These are phyloP conservation scores for Coemansia sp. DNA, from an alignment of 192 early-diverging fungal species.

Conservation along the genomic window DNA sequence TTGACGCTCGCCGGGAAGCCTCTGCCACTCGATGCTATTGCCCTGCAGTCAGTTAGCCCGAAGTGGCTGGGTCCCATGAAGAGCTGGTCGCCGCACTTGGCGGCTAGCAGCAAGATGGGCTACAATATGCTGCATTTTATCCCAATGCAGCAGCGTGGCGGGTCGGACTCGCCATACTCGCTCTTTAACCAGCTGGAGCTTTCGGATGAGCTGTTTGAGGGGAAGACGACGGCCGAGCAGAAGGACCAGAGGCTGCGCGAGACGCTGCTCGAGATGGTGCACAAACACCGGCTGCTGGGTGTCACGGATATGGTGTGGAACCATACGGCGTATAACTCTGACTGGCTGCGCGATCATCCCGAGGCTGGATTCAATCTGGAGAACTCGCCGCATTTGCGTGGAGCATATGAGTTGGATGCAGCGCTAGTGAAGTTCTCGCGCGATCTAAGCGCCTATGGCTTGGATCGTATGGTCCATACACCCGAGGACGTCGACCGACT, in stretches of 20 bases:
- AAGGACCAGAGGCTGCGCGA: constrained; percentile 66
- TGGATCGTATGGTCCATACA: constrained; percentile 59
- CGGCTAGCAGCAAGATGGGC: constrained; percentile 67
- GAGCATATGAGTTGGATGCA: constrained; percentile 93
- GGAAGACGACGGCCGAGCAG: constrained; percentile 47
- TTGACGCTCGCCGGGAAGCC: constrained; percentile 58
- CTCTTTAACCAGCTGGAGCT: constrained; percentile 93
- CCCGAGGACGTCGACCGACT: constrained; percentile 66
- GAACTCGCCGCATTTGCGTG: constrained; percentile 89
- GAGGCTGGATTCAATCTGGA: constrained; percentile 95
- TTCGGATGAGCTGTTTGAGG: constrained; percentile 81
- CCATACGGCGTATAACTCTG: constrained; percentile 92
- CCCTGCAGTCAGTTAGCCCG: constrained; percentile 87
- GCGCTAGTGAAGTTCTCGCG: constrained; percentile 71
- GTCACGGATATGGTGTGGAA: constrained; percentile 98
- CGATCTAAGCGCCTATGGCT: constrained; percentile 54
- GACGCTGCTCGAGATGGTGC: constrained; percentile 56
- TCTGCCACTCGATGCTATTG: constrained; percentile 85
- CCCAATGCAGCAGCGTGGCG: constrained; percentile 85
- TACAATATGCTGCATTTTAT: constrained; percentile 99
- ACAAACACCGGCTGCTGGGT: constrained; percentile 69
- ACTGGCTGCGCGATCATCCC: constrained; percentile 93
- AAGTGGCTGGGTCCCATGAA: constrained; percentile 92
- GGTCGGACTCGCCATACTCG: constrained; percentile 96
- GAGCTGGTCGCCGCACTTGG: constrained; percentile 73